Percentiles rank a stretch among this genome's conserved stretches.
These are phyloP conservation scores for Leucosporidium scottii DNA, from an alignment of 768 basidiomycete species.

Conservation along the genomic window DNA sequence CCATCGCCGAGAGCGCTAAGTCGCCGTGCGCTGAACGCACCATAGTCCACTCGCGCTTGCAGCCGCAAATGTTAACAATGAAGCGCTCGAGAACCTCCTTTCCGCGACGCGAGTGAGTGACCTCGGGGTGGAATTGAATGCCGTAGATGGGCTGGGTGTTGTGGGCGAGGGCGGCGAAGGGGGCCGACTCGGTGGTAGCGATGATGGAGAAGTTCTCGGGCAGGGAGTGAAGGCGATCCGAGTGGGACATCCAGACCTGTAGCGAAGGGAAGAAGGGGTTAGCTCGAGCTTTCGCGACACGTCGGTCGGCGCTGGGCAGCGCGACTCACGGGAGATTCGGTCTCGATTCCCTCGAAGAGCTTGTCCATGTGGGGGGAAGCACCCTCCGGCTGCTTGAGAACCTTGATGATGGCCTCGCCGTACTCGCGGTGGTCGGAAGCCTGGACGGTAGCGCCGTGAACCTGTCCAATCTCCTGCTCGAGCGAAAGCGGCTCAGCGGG, in stretches of 20 bases:
- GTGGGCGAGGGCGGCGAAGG: constrained; percentile 89
- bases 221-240: constrained; percentile 77
- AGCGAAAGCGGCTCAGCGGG: neutral
- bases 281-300: neutral
- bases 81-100: constrained; percentile 83
- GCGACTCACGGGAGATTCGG: constrained; percentile 68
- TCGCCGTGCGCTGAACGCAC: constrained; percentile 44
- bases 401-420: constrained; percentile 75
- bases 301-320: neutral
- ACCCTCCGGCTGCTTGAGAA: constrained; percentile 48
- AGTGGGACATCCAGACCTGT: constrained; percentile 99
- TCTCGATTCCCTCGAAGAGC: constrained; percentile 78
- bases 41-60: constrained; percentile 86
- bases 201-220: constrained; percentile 81
- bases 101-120: constrained; percentile 84
- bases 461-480: constrained; percentile 83
- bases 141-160: constrained; percentile 82
- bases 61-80: constrained; percentile 74
- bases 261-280: neutral
- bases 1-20: neutral
- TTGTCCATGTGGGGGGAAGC: constrained; percentile 49
- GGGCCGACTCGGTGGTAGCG: constrained; percentile 76
- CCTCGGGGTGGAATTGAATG: constrained; percentile 98
- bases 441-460: constrained; percentile 71
- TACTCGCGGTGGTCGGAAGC: constrained; percentile 91